A percentile compares a stretch with the other conserved stretches of the same genome.
phyloP scores from a whole-genome alignment of 2,329 filamentous ascomycete species.

The Colletotrichum sp. region DNA sequence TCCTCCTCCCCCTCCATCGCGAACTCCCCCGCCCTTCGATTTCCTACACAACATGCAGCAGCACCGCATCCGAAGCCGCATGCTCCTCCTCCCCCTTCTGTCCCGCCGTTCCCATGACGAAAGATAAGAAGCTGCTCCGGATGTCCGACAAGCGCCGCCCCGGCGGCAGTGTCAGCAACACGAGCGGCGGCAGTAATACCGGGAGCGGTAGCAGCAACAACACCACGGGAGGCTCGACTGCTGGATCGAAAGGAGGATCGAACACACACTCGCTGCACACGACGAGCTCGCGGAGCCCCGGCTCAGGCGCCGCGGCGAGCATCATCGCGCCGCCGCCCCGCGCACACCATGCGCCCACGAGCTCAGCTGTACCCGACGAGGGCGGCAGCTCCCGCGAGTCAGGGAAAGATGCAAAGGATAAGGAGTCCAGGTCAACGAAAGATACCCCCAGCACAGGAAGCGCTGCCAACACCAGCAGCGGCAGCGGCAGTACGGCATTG shows the following conservation, averaged over 20 bases:
- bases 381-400: conserved; percentile 15
- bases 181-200: conserved; percentile 27
- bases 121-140: conserved; percentile 23
- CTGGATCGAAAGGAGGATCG: neutral
- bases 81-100: neutral
- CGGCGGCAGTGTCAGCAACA: conserved; percentile 22
- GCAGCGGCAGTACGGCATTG: conserved; percentile 24
- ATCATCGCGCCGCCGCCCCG: conserved; percentile 46
- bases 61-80: conserved; percentile 1
- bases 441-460: neutral
- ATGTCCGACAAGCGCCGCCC: conserved; percentile 48
- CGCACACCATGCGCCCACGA: conserved; percentile 39
- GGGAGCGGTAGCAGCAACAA: conserved; percentile 25
- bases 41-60: conserved; percentile 20
- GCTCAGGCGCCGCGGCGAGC: conserved; percentile 25
- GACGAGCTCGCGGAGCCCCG: conserved; percentile 29
- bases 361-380: conserved; percentile 33
- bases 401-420: conserved; percentile 28
- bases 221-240: neutral
- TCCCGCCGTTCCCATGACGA: conserved; percentile 21
- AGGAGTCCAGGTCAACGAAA: conserved; percentile 26
- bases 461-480: conserved; percentile 22
- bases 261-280: conserved; percentile 31
- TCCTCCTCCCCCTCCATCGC: neutral
- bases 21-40: neutral